Evolutionary conservation across 352 stramenopile genomes (phyloP).

Genomic region (Pythium aquatile): DNA sequence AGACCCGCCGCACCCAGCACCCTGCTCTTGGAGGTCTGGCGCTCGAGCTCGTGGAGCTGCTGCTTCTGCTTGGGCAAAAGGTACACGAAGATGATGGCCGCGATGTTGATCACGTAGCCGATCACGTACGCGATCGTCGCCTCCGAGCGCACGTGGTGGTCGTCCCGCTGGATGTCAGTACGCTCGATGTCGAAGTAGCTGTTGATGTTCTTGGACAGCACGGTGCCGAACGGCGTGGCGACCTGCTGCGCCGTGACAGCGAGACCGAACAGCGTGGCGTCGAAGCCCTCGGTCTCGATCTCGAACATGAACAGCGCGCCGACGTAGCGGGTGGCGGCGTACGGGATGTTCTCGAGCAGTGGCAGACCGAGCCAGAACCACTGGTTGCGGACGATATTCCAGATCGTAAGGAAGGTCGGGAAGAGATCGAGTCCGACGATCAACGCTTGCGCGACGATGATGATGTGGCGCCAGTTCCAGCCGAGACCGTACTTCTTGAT

Average conservation of each 20-base stretch:
- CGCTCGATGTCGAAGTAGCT: slow-evolving; percentile 23
- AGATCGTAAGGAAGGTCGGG: slow-evolving; percentile 24
- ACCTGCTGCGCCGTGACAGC: slow-evolving; percentile 21
- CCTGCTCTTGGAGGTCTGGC: slow-evolving; percentile 6
- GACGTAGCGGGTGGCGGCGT: slow-evolving; percentile 23
- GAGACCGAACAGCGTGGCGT: slow-evolving; percentile 31
- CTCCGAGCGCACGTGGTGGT: slow-evolving; percentile 21
- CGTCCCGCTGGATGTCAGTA: slow-evolving; percentile 11
- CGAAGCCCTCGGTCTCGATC: slow-evolving; percentile 23
- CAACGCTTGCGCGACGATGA: neutral
- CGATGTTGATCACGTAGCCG: slow-evolving; percentile 27
- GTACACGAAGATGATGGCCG: slow-evolving; percentile 24
- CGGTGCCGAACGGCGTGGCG: slow-evolving; percentile 22
- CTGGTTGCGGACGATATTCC: slow-evolving; percentile 25
- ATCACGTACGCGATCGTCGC: slow-evolving; percentile 28
- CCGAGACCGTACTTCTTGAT: slow-evolving; percentile 45
- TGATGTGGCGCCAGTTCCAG: slow-evolving; percentile 45
- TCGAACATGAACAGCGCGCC: slow-evolving; percentile 24
- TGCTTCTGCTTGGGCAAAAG: slow-evolving; percentile 28
- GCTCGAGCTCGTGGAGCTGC: slow-evolving; percentile 27
- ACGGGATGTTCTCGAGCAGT: slow-evolving; percentile 23
- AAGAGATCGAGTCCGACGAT: slow-evolving; percentile 19
- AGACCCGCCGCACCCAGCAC: slow-evolving; percentile 15
- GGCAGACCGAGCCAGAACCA: slow-evolving; percentile 27
- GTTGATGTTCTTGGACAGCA: slow-evolving; percentile 24